phyloP scores from a whole-genome alignment of 73 alveolate genomes.

The Blepharisma stoltei region DNA sequence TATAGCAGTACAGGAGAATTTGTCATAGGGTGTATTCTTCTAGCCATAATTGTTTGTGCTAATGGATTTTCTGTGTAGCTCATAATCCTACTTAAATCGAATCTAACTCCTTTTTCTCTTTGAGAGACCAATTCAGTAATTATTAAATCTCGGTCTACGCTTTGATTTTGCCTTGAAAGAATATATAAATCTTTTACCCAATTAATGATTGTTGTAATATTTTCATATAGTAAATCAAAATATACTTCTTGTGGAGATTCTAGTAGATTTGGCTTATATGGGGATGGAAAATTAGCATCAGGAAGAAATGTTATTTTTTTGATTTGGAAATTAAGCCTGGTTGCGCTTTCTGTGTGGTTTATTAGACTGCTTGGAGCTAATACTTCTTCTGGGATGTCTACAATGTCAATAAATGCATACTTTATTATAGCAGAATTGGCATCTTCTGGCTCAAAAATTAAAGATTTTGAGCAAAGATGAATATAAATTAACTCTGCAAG shows the following conservation, averaged over 20 bases:
- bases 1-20: constrained; percentile 83
- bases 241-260: background rate
- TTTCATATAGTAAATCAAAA: constrained; percentile 23
- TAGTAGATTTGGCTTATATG: background rate
- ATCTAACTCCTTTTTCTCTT: constrained; percentile 42
- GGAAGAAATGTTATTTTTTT: background rate
- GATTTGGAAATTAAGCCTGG: background rate
- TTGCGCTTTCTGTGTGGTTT: background rate
- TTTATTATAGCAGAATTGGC: constrained; percentile 40
- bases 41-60: constrained; percentile 67
- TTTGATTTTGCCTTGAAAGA: constrained; percentile 13
- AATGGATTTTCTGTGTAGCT: constrained; percentile 88
- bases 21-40: constrained; percentile 88
- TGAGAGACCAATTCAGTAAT: constrained; percentile 32
- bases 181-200: constrained; percentile 15
- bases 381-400: constrained; percentile 33
- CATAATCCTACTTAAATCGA: constrained; percentile 91
- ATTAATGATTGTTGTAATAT: constrained; percentile 1
- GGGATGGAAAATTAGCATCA: constrained; percentile 21
- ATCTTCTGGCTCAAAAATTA: constrained; percentile 55
- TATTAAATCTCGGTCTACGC: constrained; percentile 37
- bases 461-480: constrained; percentile 54
- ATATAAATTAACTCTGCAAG: too few relatives aligned
- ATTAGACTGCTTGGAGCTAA: background rate
- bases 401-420: constrained; percentile 42